Base-by-base conservation (phyloP, 331 rosid genomes). In the Phaseolus coccineus region DNA sequence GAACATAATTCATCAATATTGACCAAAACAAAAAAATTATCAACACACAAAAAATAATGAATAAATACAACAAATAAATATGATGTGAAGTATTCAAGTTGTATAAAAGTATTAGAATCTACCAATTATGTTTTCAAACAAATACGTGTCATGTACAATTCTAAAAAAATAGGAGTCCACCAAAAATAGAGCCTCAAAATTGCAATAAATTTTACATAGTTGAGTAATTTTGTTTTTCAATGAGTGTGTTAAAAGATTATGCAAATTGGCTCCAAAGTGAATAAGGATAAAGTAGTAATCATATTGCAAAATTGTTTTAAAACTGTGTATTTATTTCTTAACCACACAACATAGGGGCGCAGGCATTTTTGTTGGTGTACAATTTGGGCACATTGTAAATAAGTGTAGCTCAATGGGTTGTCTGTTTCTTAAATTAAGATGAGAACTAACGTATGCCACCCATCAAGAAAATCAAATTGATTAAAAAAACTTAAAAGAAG, bases 321-420 rank as follows among this genome's bases (percentile, higher is more conserved):
- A 39, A 39, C 71, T 40, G 1, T 19, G n/a, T 2, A 67, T 42
- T 67, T 67, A 19, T 40, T 67, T 2, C 12, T 42, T 42, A 42
- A 24, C 14, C 37, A 37, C 52, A 58, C 4, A 50, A 76, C 25
- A 33, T 37, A 52, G 24, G 15, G 81, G 12, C 16, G 31, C n/a
- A 66, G 12, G 74, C 16, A 19, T 19, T 19, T 66, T 19, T 66
- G 71, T 66, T 19, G 71, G 31, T 39, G 71, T 37, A 39, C n/a
- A 19, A 35, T 19, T 37, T 5, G 50, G 50, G 15, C 4, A 37
- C 8, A 50, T 11, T 8, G 46, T 31, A 62, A 31, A 62, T 31
- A 62, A 62, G n/a, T 33, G 24, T 12, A 25, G 25, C 27, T 44
- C 13, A 25, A 46, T 30, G 59, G 44, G 16, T 70, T 30, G 56